Evolutionary conservation across 1,139 yeast species (phyloP).

Genomic region (Scheffersomyces cryptocercus): DNA sequence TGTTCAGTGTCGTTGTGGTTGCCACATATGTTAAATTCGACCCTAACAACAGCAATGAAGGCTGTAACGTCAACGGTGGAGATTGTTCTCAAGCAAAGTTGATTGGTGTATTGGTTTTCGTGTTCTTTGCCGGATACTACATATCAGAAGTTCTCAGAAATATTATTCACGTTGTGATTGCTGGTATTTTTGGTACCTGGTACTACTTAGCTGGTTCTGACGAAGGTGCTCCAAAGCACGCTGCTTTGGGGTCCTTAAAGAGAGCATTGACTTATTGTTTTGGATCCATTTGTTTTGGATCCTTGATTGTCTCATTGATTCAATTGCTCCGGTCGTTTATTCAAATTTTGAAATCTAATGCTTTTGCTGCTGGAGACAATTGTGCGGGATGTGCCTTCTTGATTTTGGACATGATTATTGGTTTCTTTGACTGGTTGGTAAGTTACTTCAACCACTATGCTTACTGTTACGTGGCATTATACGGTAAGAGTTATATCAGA

Average conservation of each 20-base stretch:
- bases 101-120: slow-evolving; percentile 65
- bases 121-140: slow-evolving; percentile 84
- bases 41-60: slow-evolving; percentile 37
- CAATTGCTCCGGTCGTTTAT: slow-evolving; percentile 60
- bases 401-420: slow-evolving; percentile 60
- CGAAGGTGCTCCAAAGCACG: slow-evolving; percentile 79
- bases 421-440: slow-evolving; percentile 75
- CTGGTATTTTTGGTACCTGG: slow-evolving; percentile 92
- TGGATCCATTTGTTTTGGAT: slow-evolving; percentile 90
- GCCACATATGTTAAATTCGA: slow-evolving; percentile 76
- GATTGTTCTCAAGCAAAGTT: slow-evolving; percentile 66
- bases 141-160: slow-evolving; percentile 83
- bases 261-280: slow-evolving; percentile 85
- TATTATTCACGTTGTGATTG: slow-evolving; percentile 79
- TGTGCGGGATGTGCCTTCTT: slow-evolving; percentile 57
- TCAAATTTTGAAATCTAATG: slow-evolving; percentile 50
- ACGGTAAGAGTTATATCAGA: slow-evolving; percentile 74
- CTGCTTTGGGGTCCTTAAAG: slow-evolving; percentile 79
- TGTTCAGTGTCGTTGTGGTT: slow-evolving; percentile 68
- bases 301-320: slow-evolving; percentile 74
- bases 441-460: slow-evolving; percentile 91
- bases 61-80: slow-evolving; percentile 56
- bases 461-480: slow-evolving; percentile 81
- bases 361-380: slow-evolving; percentile 54
- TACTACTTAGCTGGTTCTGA: slow-evolving; percentile 76